Evolutionary conservation across 768 basidiomycete genomes (phyloP).

Genomic region (Amylocystis lapponica): DNA sequence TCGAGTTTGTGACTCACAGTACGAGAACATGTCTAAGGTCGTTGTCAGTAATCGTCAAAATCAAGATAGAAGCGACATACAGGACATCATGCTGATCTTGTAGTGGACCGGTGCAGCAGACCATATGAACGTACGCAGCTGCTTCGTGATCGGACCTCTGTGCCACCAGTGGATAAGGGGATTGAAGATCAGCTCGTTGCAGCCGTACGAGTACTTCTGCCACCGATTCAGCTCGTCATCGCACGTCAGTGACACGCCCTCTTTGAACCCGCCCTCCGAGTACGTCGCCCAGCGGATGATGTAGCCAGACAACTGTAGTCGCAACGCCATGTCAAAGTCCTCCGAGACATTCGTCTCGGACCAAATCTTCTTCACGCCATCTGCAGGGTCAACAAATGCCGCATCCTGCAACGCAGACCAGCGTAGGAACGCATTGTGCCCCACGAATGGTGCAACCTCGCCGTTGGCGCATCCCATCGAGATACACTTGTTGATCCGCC

Average conservation of each 20-base stretch:
- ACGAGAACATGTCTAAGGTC: conserved; percentile 38
- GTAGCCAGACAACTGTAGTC: conserved; percentile 60
- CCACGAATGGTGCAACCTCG: conserved; percentile 79
- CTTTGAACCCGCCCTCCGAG: conserved; percentile 80
- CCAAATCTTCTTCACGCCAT: conserved; percentile 71
- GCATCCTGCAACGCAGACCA: conserved; percentile 90
- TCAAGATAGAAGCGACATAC: conserved; percentile 32
- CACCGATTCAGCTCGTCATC: conserved; percentile 90
- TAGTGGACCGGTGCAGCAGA: conserved; percentile 73
- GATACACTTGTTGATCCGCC: conserved; percentile 78
- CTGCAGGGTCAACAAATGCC: conserved; percentile 61
- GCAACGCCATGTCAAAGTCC: conserved; percentile 77
- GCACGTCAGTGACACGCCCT: conserved; percentile 84
- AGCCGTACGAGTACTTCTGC: conserved; percentile 84
- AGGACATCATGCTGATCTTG: conserved; percentile 75
- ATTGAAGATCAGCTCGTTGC: conserved; percentile 80
- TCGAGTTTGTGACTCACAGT: conserved; percentile 24
- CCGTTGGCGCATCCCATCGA: conserved; percentile 78
- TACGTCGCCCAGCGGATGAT: conserved; percentile 86
- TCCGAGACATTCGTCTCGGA: conserved; percentile 79
- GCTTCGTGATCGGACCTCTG: conserved; percentile 78
- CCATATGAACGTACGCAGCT: conserved; percentile 74
- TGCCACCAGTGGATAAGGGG: conserved; percentile 75
- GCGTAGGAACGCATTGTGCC: conserved; percentile 84
- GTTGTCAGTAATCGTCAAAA: background rate